Evolutionary conservation across 2,329 filamentous ascomycete species (phyloP).

Genomic region (Colletotrichum nymphaeae): DNA sequence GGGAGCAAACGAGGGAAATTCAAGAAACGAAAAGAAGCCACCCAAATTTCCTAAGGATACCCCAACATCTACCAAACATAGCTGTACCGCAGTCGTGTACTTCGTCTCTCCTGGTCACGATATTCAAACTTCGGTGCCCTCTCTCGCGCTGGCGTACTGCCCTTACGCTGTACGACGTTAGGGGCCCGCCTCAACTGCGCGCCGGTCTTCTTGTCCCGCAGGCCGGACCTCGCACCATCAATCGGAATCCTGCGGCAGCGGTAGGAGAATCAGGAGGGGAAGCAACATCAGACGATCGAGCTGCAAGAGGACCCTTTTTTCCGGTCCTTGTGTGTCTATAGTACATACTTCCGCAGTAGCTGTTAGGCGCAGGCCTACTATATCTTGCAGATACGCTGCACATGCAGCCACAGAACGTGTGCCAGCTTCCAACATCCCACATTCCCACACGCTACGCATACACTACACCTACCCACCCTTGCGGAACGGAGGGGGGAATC

Average conservation of each 20-base stretch:
- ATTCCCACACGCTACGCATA: conserved; percentile 3
- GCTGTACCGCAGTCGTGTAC: background rate
- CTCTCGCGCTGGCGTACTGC: background rate
- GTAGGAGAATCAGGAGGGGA: conserved; percentile 2
- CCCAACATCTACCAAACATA: background rate
- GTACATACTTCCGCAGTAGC: background rate
- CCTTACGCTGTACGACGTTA: background rate
- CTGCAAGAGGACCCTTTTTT: conserved; percentile 15
- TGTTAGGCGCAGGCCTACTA: background rate
- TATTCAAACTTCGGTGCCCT: background rate
- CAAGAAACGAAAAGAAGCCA: conserved; percentile 11
- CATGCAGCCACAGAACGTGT: background rate
- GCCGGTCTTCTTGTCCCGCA: conserved; percentile 2
- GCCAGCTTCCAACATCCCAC: background rate
- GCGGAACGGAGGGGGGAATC: background rate
- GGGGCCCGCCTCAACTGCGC: background rate
- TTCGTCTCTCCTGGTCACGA: background rate
- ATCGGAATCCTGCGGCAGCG: conserved; percentile 16
- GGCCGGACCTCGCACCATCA: conserved; percentile 9
- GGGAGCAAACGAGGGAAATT: conserved; percentile 24
- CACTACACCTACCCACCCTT: background rate
- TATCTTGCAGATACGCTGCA: conserved; percentile 17
- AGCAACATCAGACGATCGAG: conserved; percentile 34
- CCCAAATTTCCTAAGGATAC: background rate
- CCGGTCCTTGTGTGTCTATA: background rate